Percentiles rank a stretch among this genome's conserved stretches.
phyloP scores from a whole-genome alignment of 1,139 yeast species.

The Saccharomyces hybrid region DNA sequence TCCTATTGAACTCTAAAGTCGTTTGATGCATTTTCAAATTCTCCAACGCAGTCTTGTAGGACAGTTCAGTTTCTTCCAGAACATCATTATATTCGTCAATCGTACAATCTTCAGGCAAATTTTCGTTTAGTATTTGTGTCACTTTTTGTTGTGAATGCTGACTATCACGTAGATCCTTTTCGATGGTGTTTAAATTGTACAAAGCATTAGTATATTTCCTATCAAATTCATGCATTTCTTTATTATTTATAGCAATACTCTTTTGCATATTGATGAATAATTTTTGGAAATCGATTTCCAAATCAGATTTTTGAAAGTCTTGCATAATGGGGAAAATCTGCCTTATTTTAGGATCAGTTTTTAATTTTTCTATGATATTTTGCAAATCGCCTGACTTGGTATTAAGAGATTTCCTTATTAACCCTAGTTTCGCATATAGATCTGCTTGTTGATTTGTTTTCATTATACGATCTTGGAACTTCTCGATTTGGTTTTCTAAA shows the following conservation, averaged over 20 bases:
- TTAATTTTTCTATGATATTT: constrained; percentile 13
- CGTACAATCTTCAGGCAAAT: constrained; percentile 39
- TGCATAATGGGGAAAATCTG: background rate
- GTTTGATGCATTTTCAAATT: constrained; percentile 59
- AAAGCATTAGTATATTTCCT: constrained; percentile 15
- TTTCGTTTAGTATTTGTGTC: constrained; percentile 11
- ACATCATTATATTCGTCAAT: constrained; percentile 45
- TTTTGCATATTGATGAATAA: constrained; percentile 19
- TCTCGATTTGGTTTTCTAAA: constrained; percentile 50
- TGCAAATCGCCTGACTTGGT: constrained; percentile 13
- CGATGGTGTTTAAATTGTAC: constrained; percentile 15
- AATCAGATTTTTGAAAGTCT: constrained; percentile 7
- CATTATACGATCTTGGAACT: constrained; percentile 43
- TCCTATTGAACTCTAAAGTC: constrained; percentile 54
- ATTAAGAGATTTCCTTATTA: constrained; percentile 32
- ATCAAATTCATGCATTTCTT: constrained; percentile 10
- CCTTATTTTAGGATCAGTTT: constrained; percentile 9
- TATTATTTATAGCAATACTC: constrained; percentile 13
- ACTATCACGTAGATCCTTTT: constrained; percentile 13
- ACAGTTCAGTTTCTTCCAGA: constrained; percentile 51
- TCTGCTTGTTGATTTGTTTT: constrained; percentile 54
- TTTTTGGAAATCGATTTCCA: constrained; percentile 20
- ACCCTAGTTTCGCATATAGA: constrained; percentile 42
- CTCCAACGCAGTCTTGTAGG: constrained; percentile 51
- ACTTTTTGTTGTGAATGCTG: constrained; percentile 3